Evolutionary conservation across 23 red algal species (phyloP).

Genomic region (Agarophyton chilense): DNA sequence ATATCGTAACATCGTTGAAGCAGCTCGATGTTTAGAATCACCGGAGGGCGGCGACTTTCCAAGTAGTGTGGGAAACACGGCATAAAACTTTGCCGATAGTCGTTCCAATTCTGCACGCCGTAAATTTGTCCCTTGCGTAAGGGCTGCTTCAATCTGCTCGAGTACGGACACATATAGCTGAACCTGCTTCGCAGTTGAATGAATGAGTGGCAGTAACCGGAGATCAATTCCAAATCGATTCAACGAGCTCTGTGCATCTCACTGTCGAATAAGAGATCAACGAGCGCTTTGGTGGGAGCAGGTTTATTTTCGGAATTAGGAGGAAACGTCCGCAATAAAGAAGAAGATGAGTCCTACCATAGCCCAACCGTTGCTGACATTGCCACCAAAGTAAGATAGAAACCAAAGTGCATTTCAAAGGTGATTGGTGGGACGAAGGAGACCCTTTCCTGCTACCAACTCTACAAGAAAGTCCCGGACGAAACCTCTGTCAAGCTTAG

Average conservation of each 20-base stretch:
- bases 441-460: background rate
- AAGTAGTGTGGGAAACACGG: constrained; percentile 53
- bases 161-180: constrained; percentile 49
- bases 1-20: constrained; percentile 63
- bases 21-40: constrained; percentile 31
- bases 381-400: too few relatives aligned
- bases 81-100: constrained; percentile 62
- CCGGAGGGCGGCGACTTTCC: constrained; percentile 54
- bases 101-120: constrained; percentile 10
- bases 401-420: too few relatives aligned
- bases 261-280: constrained; percentile 63
- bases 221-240: constrained; percentile 63
- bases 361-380: too few relatives aligned
- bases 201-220: constrained; percentile 45
- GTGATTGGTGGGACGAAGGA: background rate
- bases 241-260: constrained; percentile 41
- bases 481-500: background rate
- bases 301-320: too few relatives aligned
- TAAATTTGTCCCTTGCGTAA: background rate
- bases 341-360: too few relatives aligned
- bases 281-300: constrained; percentile 25
- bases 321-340: too few relatives aligned
- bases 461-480: background rate
- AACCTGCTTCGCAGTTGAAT: constrained; percentile 41
- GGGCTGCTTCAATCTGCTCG: constrained; percentile 50